Percentiles rank a stretch among this genome's conserved stretches.
phyloP scores from a whole-genome alignment of 1,139 yeast genomes.

The Arxiozyma slooffiae region DNA sequence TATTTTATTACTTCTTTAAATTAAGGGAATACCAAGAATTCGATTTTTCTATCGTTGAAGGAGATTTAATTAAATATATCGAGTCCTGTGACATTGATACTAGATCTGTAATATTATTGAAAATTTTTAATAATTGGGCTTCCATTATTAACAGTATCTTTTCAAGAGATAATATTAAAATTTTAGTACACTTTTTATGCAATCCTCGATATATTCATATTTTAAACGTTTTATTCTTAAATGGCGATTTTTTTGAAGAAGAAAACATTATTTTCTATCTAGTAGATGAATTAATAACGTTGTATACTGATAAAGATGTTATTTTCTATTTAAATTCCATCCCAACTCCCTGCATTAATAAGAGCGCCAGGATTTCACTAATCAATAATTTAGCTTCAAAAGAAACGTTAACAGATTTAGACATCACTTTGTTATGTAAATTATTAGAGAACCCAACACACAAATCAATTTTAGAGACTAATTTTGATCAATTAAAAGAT shows the following conservation, averaged over 20 bases:
- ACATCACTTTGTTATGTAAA: constrained; percentile 26
- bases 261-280: constrained; percentile 28
- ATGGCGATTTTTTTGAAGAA: constrained; percentile 39
- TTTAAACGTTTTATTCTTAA: constrained; percentile 15
- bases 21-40: constrained; percentile 38
- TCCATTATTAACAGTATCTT: constrained; percentile 38
- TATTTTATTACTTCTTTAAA: constrained; percentile 39
- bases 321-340: constrained; percentile 20
- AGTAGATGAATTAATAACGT: constrained; percentile 14
- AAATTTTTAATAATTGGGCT: constrained; percentile 46
- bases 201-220: constrained; percentile 13
- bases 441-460: constrained; percentile 42
- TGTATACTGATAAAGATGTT: constrained; percentile 4
- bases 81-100: constrained; percentile 6
- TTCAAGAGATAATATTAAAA: constrained; percentile 14
- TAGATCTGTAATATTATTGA: constrained; percentile 16
- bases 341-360: constrained; percentile 46
- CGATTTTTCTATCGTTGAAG: constrained; percentile 19
- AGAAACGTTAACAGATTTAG: constrained; percentile 7
- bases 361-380: constrained; percentile 33
- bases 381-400: constrained; percentile 31
- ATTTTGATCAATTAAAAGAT: constrained; percentile 28
- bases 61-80: constrained; percentile 30
- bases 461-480: constrained; percentile 42
- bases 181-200: constrained; percentile 11